These are phyloP conservation scores for Dentipellis fragilis DNA, from an alignment of 768 basidiomycete genomes.

Conservation along the genomic window DNA sequence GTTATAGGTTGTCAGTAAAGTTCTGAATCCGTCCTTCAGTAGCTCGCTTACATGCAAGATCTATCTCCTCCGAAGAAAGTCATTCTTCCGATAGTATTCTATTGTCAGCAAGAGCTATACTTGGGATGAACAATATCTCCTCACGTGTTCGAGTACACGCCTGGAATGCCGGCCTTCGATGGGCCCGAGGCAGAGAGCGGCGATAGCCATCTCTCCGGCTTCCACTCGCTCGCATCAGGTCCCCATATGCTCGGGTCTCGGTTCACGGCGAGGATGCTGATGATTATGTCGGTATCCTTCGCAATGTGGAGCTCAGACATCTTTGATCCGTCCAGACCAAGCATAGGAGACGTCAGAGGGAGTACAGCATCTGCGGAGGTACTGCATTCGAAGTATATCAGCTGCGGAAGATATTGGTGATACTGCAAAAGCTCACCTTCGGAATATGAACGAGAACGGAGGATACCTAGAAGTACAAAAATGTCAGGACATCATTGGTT, in stretches of 20 bases:
- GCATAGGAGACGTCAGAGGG: not conserved
- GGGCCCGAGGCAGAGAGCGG: not conserved
- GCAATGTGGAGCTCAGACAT: not conserved
- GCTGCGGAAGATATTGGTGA: too few relatives aligned
- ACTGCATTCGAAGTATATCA: too few relatives aligned
- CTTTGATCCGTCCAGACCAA: not conserved
- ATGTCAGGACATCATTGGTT: not conserved
- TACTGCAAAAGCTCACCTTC: slow-evolving; percentile 1
- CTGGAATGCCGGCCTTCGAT: slow-evolving; percentile 3
- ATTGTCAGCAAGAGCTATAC: too few relatives aligned
- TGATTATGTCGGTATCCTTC: not conserved
- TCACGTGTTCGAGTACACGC: slow-evolving; percentile 6
- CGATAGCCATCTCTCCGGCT: slow-evolving; percentile 10
- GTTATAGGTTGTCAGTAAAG: too few relatives aligned
- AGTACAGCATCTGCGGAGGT: too few relatives aligned
- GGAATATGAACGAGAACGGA: not conserved
- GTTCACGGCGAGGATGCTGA: slow-evolving; percentile 5
- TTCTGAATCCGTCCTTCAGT: too few relatives aligned
- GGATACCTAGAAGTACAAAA: not conserved
- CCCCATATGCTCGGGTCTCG: slow-evolving; percentile 6
- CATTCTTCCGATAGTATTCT: too few relatives aligned
- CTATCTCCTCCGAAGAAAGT: too few relatives aligned
- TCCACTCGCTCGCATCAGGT: slow-evolving; percentile 10
- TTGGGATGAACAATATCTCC: too few relatives aligned
- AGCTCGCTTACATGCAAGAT: too few relatives aligned